Base-by-base conservation (phyloP, 1,284 basidiomycete genomes). In the Fistulinella cinereoalba region DNA sequence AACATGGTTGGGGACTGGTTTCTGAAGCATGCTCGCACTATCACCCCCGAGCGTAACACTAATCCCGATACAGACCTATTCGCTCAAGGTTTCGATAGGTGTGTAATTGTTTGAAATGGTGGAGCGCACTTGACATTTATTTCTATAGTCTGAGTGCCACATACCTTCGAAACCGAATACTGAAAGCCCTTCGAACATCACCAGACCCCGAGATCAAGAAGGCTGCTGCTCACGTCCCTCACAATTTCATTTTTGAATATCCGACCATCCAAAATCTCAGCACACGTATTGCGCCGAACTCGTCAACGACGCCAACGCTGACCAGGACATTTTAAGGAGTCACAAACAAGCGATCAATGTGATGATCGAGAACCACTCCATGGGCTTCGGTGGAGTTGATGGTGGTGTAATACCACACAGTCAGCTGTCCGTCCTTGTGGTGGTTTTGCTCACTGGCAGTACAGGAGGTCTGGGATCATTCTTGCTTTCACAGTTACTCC, bases 71-170 rank as follows among this genome's bases (percentile, higher is more conserved):
- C 47, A 2, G 68, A 70, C 32, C 24, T 70, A 0, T 71, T 71
- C 37, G 50, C 56, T 13, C 65, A 65, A 39, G 68, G 67, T 2
- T 68, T 71, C 39, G 68, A 70, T 42, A 70, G 68, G 69, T 67
- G 36, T 22, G 53, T 2, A 1, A 6, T 41, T 13, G 10, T 3
- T 8, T 13, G 3, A 36, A 13, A 19, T 5, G 5, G 37, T 7
- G 3, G 9, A 1, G 1, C 2, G 18, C 15, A 7, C 28, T 53
- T n/a, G 53, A n/a, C 3, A n/a, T 38, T 2, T 21, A 24, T 11
- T 7, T 36, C 31, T 6, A 3, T 10, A 70, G 68, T 47, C 44
- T 70, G 42, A 66, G 64, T 13, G 66, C 53, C 10, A 69, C 69
- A 0, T 68, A 58, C 44, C 58, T 71, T 16, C 57, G 66, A 21